Percentiles rank a stretch among this genome's conserved stretches.
These are phyloP conservation scores for Corinectria fuckeliana DNA, from an alignment of 2,329 filamentous ascomycete species.

Conservation along the genomic window DNA sequence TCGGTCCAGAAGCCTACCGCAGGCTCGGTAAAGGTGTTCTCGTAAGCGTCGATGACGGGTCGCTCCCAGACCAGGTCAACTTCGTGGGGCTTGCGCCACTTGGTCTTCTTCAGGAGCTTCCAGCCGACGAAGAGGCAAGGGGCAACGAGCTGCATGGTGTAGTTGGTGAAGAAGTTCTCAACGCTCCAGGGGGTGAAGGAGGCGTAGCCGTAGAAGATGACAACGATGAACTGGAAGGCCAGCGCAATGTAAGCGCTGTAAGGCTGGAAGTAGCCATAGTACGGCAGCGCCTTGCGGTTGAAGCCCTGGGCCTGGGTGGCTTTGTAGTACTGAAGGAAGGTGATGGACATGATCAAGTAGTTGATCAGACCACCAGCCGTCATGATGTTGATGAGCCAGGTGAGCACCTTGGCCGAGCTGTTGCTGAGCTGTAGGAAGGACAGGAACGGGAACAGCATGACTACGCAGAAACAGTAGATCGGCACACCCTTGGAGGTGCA, in stretches of 20 bases:
- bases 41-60: conserved; percentile 65
- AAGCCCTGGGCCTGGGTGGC: conserved; percentile 60
- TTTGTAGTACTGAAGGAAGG: conserved; percentile 56
- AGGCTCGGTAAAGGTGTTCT: conserved; percentile 55
- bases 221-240: conserved; percentile 50
- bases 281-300: conserved; percentile 61
- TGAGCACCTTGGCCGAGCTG: conserved; percentile 56
- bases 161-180: conserved; percentile 58
- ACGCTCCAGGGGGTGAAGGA: conserved; percentile 57
- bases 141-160: conserved; percentile 63
- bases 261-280: conserved; percentile 64
- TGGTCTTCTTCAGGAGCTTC: conserved; percentile 69
- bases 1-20: conserved; percentile 64
- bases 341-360: conserved; percentile 61
- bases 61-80: conserved; percentile 67
- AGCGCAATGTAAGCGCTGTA: conserved; percentile 59
- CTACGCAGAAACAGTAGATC: conserved; percentile 61
- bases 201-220: conserved; percentile 63
- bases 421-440: conserved; percentile 59
- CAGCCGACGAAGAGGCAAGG: conserved; percentile 63
- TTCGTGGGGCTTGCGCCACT: conserved; percentile 58
- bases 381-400: conserved; percentile 62
- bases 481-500: conserved; percentile 67
- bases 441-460: conserved; percentile 60
- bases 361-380: conserved; percentile 66